Percentiles rank a stretch among this genome's conserved stretches.
Conservation (phyloP, 1,284 basidiomycete genomes). For the Irpex sp. region DNA sequence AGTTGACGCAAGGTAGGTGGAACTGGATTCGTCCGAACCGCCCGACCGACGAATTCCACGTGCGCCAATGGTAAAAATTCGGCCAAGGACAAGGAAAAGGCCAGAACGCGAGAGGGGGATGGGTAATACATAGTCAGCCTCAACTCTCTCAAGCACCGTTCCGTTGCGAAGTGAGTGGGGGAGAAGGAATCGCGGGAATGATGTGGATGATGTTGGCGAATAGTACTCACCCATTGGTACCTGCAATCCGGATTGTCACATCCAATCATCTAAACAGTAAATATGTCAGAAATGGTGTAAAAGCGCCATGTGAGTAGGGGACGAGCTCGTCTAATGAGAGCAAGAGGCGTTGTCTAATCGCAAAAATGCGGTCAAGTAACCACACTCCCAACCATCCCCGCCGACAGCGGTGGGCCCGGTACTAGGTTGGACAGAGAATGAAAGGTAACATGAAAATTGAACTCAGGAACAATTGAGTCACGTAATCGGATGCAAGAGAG, state of each 20-base stretch:
- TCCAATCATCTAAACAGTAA: conserved; percentile 54
- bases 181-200: conserved; percentile 3
- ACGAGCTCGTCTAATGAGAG: too few species aligned
- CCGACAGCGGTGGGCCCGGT: not conserved
- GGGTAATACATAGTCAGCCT: not conserved
- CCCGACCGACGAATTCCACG: not conserved
- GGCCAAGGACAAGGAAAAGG: not conserved
- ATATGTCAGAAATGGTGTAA: not conserved
- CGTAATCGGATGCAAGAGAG: not conserved
- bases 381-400: not conserved
- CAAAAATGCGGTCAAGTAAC: not conserved
- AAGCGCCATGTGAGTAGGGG: not conserved
- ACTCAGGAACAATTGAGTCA: not conserved
- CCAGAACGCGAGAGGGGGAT: not conserved
- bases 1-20: conserved; percentile 57
- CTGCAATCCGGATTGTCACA: conserved; percentile 65
- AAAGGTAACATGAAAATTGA: not conserved
- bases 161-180: not conserved
- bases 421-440: not conserved
- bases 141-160: not conserved
- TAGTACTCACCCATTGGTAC: conserved; percentile 66
- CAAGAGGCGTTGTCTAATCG: not conserved
- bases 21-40: conserved; percentile 36
- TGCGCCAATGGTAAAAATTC: not conserved
- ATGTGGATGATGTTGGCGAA: not conserved